These are phyloP conservation scores for Mariannaea sp. DNA, from an alignment of 2,329 filamentous ascomycete species.

Conservation along the genomic window DNA sequence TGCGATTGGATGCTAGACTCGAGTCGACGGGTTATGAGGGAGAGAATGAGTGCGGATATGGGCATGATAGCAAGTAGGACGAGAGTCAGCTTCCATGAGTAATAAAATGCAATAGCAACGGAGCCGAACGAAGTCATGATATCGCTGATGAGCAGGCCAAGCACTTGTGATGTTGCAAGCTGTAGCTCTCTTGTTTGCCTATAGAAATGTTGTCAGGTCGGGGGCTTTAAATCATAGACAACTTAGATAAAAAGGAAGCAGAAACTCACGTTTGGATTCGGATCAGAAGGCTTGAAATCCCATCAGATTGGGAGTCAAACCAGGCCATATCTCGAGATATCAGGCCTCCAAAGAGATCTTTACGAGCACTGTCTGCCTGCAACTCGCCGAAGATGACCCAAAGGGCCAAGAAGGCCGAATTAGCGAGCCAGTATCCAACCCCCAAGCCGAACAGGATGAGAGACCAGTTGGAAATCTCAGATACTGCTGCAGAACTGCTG, in stretches of 20 bases:
- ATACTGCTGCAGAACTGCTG: constrained; percentile 55
- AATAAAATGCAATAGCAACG: constrained; percentile 73
- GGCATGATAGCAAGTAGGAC: constrained; percentile 77
- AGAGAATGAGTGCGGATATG: constrained; percentile 64
- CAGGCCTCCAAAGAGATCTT: constrained; percentile 68
- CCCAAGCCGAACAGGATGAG: constrained; percentile 68
- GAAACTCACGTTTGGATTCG: constrained; percentile 71
- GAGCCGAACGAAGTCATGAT: constrained; percentile 67
- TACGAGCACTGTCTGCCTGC: constrained; percentile 70
- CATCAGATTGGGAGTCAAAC: constrained; percentile 77
- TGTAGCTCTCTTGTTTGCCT: constrained; percentile 86
- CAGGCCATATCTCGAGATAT: constrained; percentile 77
- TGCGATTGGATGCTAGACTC: constrained; percentile 71
- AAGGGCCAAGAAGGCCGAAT: constrained; percentile 66
- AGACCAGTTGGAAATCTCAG: constrained; percentile 62
- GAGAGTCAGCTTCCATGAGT: constrained; percentile 83
- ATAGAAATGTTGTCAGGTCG: neutral
- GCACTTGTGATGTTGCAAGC: constrained; percentile 75
- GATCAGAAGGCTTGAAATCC: constrained; percentile 72
- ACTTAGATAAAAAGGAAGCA: neutral
- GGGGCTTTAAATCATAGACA: neutral
- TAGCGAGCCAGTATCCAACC: constrained; percentile 67
- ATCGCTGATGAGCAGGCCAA: constrained; percentile 72
- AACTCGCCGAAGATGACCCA: constrained; percentile 84
- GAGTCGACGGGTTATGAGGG: constrained; percentile 63